phyloP scores from a whole-genome alignment of 192 early-diverging fungal species.

The Coemansia sp. region DNA sequence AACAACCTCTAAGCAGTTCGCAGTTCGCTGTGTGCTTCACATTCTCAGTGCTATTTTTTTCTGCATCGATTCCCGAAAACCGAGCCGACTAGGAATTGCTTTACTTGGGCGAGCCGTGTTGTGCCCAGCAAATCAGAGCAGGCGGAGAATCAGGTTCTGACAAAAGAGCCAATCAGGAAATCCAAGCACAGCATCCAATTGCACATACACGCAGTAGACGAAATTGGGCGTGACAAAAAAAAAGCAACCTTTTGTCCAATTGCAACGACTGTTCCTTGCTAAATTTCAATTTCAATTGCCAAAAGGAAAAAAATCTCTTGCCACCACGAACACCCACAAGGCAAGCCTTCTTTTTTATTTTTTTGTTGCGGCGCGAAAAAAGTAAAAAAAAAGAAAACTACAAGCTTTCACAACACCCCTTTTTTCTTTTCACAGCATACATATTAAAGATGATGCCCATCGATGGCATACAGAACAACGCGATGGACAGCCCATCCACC shows the following conservation, averaged over 20 bases:
- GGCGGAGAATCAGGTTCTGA: no score
- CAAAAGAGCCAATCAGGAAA: neutral
- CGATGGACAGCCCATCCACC: constrained; percentile 6
- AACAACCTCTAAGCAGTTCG: no score
- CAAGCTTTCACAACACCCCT: neutral
- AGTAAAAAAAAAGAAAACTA: constrained; percentile 7
- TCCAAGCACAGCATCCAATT: neutral
- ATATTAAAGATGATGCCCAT: constrained; percentile 6
- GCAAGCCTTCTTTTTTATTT: neutral
- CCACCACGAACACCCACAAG: neutral
- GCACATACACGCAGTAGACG: neutral
- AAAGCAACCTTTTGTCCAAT: neutral
- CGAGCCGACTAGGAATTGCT: no score
- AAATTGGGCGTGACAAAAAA: neutral
- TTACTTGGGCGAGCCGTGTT: no score
- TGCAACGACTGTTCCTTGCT: neutral
- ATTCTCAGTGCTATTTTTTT: no score
- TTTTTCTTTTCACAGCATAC: neutral
- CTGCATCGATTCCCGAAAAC: no score
- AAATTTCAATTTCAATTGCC: neutral
- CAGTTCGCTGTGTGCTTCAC: no score
- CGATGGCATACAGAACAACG: constrained; percentile 11
- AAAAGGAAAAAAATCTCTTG: constrained; percentile 1
- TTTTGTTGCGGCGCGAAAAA: constrained; percentile 6
- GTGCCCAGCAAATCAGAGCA: no score